Evolutionary conservation across 306 rosid genomes (phyloP), one percentile per base, ranked within the genome.

Genomic region (Vigna hirtella): DNA sequence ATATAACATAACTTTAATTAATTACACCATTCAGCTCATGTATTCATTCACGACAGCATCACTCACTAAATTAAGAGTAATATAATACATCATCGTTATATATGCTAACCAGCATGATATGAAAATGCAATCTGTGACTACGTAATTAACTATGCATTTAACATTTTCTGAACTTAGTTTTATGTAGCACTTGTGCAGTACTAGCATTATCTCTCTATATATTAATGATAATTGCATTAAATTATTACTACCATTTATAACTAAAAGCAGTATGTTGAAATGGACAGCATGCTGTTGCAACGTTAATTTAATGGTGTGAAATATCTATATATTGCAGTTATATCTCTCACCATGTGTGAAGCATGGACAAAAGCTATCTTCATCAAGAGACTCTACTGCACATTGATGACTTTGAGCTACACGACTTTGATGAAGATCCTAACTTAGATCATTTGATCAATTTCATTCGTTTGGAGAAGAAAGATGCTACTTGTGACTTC

Each of bases 391-490:
- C 81, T 13, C 61, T 57, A 36, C 45, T 48, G 18, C 59, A 65
- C 67, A 70, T 84, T 56, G 69, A 79, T 42, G 83, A 82, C 28
- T 87, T 81, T 40, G 90, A 87, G 85, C 53, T 85, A 0, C 87
- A 85, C 3, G 88, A 87, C 77, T 91, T 88, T 78, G 76, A 74
- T 10, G 91, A 79, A 4, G 86, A 89, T 38, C 64, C 90, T n/a
- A 87, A 82, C 83, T 83, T 88, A 72, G 87, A 85, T 26, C 28
- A 26, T 26, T 26, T 2, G 28, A 26, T 79, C 91, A 86, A 88
- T 51, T 85, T 84, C 32, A 81, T 89, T 73, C 86, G 90, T 5
- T 89, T 91, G 8, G 94, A 84, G 22, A 63, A 68, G n/a, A 87
- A 75, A 71, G 84, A 76, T 75, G 68, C 74, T 1, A 32, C 67